Evolutionary conservation across 257 asterid species (phyloP), one percentile per base, ranked within the genome.

Genomic region (Solanum etuberosum): DNA sequence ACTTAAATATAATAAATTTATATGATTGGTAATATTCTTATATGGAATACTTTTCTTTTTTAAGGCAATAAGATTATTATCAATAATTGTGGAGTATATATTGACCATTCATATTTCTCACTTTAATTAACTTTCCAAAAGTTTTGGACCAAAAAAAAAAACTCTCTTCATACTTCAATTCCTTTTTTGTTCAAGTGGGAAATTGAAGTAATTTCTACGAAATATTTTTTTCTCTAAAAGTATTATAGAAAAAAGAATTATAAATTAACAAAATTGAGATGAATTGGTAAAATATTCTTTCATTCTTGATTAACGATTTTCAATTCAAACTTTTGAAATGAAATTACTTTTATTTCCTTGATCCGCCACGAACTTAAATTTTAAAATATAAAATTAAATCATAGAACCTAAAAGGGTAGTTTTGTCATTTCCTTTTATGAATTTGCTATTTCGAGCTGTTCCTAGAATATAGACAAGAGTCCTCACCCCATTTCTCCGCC

Each of bases 391-490:
- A 61, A 9, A 18, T 54, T 54, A 54, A 74, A 74, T 40, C n/a
- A 77, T 14, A 25, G 32, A 37, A n/a, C n/a, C 35, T 25, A 4
- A 29, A 80, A 46, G 85, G 85, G 20, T 29, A 80, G 5, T 29
- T 46, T 4, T 10, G 85, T 46, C 85, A 80, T 27, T 81, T 46
- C 12, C 5, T 1, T 0, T 7, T 43, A 27, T 40, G 15, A 18
- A 29, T 25, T 48, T 81, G 63, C 43, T 27, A 29, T 81, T 48
- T 81, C 27, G 35, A 29, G 85, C 21, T 48, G 67, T 48, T 87
- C 57, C 93, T 43, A 84, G 93, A 86, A 88, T 92, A 81, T 89
- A 90, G 92, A 90, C 92, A 87, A n/a, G 87, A 90, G 88, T 87
- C 90, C 78, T 61, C 87, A 40, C 81, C 86, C 84, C 48, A 85